Base-by-base conservation (phyloP, 306 rosid genomes). In the Parietaria judaica region DNA sequence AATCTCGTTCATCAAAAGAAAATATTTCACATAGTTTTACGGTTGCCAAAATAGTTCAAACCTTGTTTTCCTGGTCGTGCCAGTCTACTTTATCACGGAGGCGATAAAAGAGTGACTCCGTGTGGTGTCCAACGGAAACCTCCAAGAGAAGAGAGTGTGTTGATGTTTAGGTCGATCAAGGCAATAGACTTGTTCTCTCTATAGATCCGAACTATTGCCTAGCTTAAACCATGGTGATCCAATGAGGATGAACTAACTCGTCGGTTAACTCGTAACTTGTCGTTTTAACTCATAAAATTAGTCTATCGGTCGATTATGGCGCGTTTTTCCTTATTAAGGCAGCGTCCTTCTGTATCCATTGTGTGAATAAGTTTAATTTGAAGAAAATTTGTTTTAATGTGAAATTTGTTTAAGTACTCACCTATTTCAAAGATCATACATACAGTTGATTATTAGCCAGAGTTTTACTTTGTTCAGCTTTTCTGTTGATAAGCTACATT, bases 91-190 rank as follows among this genome's bases (percentile, higher is more conserved):
- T 58, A 52, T 52, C 3, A 51, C 66, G 16, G 52, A 73, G 43
- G 78, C 69, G 12, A 12, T 59, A 8, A 60, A 61, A 56, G 54
- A 54, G 56, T 34, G 47, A 15, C 50, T 61, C 34, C 50, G 43
- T 14, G 56, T 46, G 49, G 36, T 61, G 63, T 31, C 66, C n/a
- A 61, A 66, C 35, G 13, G 16, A 4, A 53, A 12, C 11, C 51
- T 64, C 14, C 59, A 47, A n/a, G n/a, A n/a, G 72, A 16, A 60
- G 2, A 13, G 69, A 76, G 47, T 76, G 81, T 14, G 23, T 76
- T 5, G 81, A 67, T 64, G 58, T 17, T 54, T 76, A 68, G 81
- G 43, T 76, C 15, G 78, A 47, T 12, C 51, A 64, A 46, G 71
- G 71, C 17, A 60, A 13, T 15, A 2, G 1, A 66, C 59, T 9